Conservation (phyloP, 139 green algal genomes). For the Coccomyxa sp. region DNA sequence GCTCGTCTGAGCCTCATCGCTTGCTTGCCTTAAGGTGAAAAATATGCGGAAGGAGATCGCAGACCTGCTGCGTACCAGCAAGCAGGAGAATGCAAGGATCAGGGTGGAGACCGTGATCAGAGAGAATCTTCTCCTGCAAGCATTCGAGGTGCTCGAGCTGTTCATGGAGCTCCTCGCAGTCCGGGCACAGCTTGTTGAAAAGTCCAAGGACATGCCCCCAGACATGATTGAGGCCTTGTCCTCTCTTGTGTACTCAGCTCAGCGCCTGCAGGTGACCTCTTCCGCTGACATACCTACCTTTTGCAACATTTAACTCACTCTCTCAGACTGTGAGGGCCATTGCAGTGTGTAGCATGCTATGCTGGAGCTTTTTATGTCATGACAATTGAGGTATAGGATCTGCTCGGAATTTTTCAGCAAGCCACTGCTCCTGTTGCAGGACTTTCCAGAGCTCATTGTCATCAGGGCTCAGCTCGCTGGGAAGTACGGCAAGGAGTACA, state of each 20-base stretch:
- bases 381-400: neutral
- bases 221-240: conserved; percentile 67
- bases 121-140: conserved; percentile 59
- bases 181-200: conserved; percentile 68
- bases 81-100: conserved; percentile 79
- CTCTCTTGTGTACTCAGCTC: conserved; percentile 24
- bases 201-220: conserved; percentile 60
- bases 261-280: neutral
- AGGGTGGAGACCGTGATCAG: conserved; percentile 84
- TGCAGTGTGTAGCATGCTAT: too few species aligned
- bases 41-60: conserved; percentile 65
- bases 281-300: too few species aligned
- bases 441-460: conserved; percentile 63
- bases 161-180: conserved; percentile 87
- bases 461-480: conserved; percentile 49
- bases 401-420: neutral
- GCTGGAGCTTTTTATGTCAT: neutral
- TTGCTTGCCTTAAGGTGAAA: conserved; percentile 42
- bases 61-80: conserved; percentile 61
- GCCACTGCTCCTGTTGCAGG: conserved; percentile 4
- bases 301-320: too few species aligned
- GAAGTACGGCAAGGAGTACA: conserved; percentile 66
- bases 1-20: neutral
- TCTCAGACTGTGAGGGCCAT: too few species aligned
- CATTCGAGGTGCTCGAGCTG: conserved; percentile 87